phyloP scores from a whole-genome alignment of 164 flowering plant genomes.

The Magnolia sinica region DNA sequence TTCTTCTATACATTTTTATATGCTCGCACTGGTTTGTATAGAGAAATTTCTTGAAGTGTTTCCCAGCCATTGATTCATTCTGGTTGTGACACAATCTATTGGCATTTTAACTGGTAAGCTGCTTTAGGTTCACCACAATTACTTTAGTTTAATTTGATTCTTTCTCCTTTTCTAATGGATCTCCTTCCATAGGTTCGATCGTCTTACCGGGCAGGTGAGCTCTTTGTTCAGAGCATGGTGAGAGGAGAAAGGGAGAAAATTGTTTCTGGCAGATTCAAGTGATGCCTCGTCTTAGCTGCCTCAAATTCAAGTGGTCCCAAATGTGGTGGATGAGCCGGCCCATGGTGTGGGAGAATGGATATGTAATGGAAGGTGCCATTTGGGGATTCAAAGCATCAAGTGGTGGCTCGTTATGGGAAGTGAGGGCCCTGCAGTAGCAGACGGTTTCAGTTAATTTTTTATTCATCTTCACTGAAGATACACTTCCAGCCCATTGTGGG shows the following conservation, averaged over 20 bases:
- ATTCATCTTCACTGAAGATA: no score
- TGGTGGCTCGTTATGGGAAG: no score
- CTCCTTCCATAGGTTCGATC: constrained; percentile 62
- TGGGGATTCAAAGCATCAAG: no score
- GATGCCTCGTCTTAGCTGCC: not conserved
- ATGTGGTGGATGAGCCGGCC: no score
- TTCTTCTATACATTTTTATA: not conserved
- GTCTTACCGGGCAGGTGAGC: constrained; percentile 91
- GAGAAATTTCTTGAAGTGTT: not conserved
- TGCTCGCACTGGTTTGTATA: not conserved
- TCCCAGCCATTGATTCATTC: not conserved
- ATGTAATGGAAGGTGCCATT: no score
- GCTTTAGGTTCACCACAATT: not conserved
- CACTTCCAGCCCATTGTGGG: no score
- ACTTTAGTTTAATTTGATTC: not conserved
- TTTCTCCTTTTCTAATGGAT: not conserved
- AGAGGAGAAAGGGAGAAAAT: constrained; percentile 35
- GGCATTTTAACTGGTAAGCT: not conserved
- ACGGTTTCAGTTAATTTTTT: no score
- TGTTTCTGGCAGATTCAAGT: constrained; percentile 5
- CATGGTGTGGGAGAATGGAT: no score
- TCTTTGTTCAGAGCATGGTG: constrained; percentile 79
- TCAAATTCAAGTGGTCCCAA: no score
- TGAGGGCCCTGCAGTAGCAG: no score
- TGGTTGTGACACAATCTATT: not conserved